phyloP scores from a whole-genome alignment of 148 eudicot genomes.

The Camellia lanceoleosa region DNA sequence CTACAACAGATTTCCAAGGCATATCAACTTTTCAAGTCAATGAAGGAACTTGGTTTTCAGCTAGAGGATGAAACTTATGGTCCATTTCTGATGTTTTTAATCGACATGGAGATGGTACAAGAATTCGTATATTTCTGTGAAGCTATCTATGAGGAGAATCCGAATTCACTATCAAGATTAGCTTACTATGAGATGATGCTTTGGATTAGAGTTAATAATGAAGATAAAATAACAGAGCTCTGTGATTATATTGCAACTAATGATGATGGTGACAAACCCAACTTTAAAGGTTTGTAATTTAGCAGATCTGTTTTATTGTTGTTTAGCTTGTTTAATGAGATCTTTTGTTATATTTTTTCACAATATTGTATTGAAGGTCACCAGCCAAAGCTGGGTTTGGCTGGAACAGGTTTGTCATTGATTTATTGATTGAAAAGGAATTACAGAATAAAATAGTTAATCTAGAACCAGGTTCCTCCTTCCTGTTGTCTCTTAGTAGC shows the following conservation, averaged over 20 bases:
- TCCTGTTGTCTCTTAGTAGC: neutral
- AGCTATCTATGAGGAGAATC: constrained; percentile 54
- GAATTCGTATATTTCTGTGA: constrained; percentile 59
- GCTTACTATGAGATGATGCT: constrained; percentile 93
- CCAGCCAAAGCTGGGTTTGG: neutral
- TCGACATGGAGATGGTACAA: constrained; percentile 63
- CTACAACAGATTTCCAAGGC: constrained; percentile 49
- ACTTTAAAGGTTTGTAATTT: constrained; percentile 53
- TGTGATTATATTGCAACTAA: constrained; percentile 32
- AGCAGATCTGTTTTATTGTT: neutral
- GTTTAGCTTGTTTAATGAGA: neutral
- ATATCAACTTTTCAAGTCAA: constrained; percentile 46
- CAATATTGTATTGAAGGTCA: neutral
- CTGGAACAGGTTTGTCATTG: neutral
- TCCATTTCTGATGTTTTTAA: constrained; percentile 63
- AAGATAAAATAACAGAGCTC: constrained; percentile 66
- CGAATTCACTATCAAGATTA: constrained; percentile 51
- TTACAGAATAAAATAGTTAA: neutral
- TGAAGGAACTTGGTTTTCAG: constrained; percentile 71
- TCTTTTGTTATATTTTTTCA: neutral
- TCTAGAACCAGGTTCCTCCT: neutral
- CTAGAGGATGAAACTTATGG: constrained; percentile 77
- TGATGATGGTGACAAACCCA: constrained; percentile 36
- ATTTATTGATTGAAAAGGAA: neutral
- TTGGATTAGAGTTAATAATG: constrained; percentile 57